Evolutionary conservation across 768 basidiomycete species (phyloP), one percentile per base, ranked within the genome.

Genomic region (Agaricus subrufescens): DNA sequence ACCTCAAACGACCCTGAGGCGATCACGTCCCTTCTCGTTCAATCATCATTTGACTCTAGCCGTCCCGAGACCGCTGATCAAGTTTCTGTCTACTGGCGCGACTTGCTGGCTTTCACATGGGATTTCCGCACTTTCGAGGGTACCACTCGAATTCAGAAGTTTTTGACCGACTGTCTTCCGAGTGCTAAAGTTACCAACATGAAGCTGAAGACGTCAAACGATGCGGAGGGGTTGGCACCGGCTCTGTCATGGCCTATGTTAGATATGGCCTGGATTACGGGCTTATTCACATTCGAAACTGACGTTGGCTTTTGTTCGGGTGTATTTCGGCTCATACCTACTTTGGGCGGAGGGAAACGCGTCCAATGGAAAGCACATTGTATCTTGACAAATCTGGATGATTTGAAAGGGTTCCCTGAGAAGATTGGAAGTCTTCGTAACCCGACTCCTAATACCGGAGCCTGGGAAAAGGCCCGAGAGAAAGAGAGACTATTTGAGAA

Each of bases 61-160:
- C 59, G 61, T 15, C 60, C 62, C 2, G 64, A 65, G 38, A 56
- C 55, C 19, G 40, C 31, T 26, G 31, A 56, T 44, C 55, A 50
- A 15, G 45, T 56, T 12, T 59, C 62, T 6, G 72, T 72, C 7
- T 67, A 72, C 50, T 84, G 82, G 83, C 71, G 79, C 19, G 84
- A 85, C 62, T 68, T 77, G 23, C 62, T 81, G 11, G 68, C 78
- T 1, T 66, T 83, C 44, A 84, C 84, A 1, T 82, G 77, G 75
- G 73, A 79, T 61, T 74, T 85, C 58, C 74, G 79, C 2, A 78
- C 81, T 1, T 75, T 83, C 60, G 65, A 69, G 4, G 72, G 73
- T 1, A 64, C 60, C 23, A 46, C 66, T 26, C 60, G 69, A 23
- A 74, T 83, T 63, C 68, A 51, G n/a, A 55, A 60, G 23, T 73